Evolutionary conservation across 371 early-diverging fungal genomes (phyloP), one percentile per base, ranked within the genome.

Genomic region (Syncephalastrum contaminatum): DNA sequence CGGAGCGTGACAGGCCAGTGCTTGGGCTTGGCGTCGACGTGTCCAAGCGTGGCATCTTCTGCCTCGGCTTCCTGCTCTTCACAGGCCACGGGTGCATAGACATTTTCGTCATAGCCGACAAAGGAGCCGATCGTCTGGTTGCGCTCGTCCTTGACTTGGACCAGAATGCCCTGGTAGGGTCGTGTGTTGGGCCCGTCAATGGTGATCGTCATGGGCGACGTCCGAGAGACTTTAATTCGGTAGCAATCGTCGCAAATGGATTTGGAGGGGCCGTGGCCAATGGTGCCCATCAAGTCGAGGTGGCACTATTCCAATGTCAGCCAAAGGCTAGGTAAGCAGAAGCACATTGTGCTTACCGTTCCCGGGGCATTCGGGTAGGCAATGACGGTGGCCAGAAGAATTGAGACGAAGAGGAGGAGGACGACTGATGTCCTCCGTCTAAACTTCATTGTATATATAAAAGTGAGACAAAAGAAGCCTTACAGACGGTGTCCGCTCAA

Each of bases 221-320:
- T 13, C 20, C 47, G 51, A 0, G 54, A 45, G 20, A 72, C 58
- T 14, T 51, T 22, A 15, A 77, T 55, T 22, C 58, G 57, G 47
- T 77, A 77, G 43, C 78, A 77, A 24, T 67, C 67, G 22, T 50
- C 43, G 54, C 78, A 77, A 1, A 53, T 64, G 10, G 72, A 70
- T 39, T 70, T 48, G 12, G 78, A 77, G 12, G 73, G 75, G 0
- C 78, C 78, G 67, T 77, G 78, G 2, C 78, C 78, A 8, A 70
- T 49, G 19, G 62, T 72, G 0, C 54, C 55, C 78, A 77, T 77
- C 43, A 55, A 63, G 16, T 74, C 66, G 21, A 77, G 43, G 59
- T 72, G 58, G 30, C 78, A 77, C 78, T 30, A 30, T 30, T 30
- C 36, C 36, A 30, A 30, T 77, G 56, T 24, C 16, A 22, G 6